Conservation (phyloP, 176 grass and related monocot species). For the Pontederia crassipes region DNA sequence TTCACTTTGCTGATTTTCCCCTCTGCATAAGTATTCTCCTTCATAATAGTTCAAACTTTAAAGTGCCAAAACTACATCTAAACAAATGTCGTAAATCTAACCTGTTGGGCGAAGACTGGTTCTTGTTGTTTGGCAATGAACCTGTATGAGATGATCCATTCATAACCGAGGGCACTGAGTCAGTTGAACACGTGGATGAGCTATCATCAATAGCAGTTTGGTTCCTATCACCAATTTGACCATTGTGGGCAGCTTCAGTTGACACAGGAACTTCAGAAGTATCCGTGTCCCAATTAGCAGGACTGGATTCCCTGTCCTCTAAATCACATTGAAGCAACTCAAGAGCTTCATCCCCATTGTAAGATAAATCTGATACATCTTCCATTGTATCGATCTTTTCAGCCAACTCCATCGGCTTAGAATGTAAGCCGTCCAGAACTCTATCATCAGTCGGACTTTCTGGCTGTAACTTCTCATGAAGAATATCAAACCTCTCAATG, state of each 20-base stretch:
- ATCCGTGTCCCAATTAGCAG: conserved; percentile 85
- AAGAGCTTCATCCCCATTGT: conserved; percentile 54
- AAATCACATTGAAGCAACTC: conserved; percentile 53
- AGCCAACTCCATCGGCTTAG: not conserved
- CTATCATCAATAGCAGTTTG: conserved; percentile 61
- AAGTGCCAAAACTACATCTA: not conserved
- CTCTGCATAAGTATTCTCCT: no score
- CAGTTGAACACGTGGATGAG: conserved; percentile 82
- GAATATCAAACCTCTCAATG: conserved; percentile 33
- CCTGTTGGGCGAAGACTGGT: conserved; percentile 67
- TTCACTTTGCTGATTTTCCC: no score
- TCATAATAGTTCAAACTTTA: no score
- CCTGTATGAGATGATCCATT: conserved; percentile 46
- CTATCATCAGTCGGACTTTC: conserved; percentile 39
- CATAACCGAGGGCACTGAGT: conserved; percentile 52
- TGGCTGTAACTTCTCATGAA: conserved; percentile 26
- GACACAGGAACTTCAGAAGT: conserved; percentile 47
- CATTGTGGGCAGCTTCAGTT: conserved; percentile 32
- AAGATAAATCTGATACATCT: conserved; percentile 70
- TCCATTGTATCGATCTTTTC: conserved; percentile 53
- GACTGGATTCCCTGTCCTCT: conserved; percentile 51
- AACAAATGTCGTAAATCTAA: not conserved
- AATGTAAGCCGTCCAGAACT: conserved; percentile 26
- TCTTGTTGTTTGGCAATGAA: conserved; percentile 38
- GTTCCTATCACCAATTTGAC: conserved; percentile 44